A percentile compares a stretch with the other conserved stretches of the same genome.
Conservation (phyloP, 148 eudicot genomes). For the Nepenthes mirabilis region DNA sequence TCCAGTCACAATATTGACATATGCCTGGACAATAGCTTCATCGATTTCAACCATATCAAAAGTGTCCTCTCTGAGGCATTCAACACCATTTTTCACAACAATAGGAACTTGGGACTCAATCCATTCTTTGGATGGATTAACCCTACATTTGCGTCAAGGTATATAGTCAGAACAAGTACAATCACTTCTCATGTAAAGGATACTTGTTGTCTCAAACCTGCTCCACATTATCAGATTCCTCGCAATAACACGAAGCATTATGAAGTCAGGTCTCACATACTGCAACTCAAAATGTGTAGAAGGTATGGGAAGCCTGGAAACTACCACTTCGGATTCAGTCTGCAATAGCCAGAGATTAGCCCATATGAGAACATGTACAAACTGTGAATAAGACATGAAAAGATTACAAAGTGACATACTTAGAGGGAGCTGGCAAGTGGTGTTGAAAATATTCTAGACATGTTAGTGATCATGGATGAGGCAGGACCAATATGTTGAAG, state of each 20-base stretch:
- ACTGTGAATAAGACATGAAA: too few relatives aligned
- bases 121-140: slow-evolving; percentile 76
- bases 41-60: slow-evolving; percentile 60
- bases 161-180: background rate
- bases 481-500: too few relatives aligned
- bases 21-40: slow-evolving; percentile 74
- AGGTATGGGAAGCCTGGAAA: slow-evolving; percentile 80
- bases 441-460: too few relatives aligned
- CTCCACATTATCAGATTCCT: slow-evolving; percentile 90
- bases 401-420: too few relatives aligned
- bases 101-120: slow-evolving; percentile 83
- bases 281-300: slow-evolving; percentile 78
- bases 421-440: too few relatives aligned
- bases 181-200: background rate
- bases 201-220: slow-evolving; percentile 37
- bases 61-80: slow-evolving; percentile 44
- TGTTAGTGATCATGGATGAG: too few relatives aligned
- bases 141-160: slow-evolving; percentile 24
- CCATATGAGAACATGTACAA: background rate
- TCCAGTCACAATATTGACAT: slow-evolving; percentile 85
- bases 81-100: slow-evolving; percentile 50
- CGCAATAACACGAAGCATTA: slow-evolving; percentile 94
- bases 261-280: slow-evolving; percentile 91
- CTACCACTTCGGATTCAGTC: slow-evolving; percentile 80
- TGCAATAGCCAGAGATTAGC: slow-evolving; percentile 18